Evolutionary conservation across 371 early-diverging fungal species (phyloP).

Genomic region (Syncephalastrum contaminatum): DNA sequence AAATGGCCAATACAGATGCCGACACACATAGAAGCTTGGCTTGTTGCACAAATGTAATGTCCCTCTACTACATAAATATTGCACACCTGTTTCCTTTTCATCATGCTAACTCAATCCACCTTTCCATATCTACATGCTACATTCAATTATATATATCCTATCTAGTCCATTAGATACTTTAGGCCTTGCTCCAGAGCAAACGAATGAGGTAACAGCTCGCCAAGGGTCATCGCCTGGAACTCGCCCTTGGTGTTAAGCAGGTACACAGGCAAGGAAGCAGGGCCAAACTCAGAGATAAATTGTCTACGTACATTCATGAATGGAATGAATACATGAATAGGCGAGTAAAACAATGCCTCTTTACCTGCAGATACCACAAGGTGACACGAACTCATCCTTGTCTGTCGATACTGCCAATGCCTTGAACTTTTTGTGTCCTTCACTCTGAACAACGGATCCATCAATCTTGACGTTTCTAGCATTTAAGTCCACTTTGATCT

Average conservation of each 20-base stretch:
- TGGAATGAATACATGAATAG: background rate
- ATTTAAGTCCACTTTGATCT: conserved; percentile 8
- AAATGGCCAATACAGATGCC: too few species aligned
- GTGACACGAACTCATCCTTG: conserved; percentile 56
- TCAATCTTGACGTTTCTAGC: background rate
- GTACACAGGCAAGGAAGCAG: conserved; percentile 55
- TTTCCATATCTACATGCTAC: too few species aligned
- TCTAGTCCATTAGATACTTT: conserved; percentile 14
- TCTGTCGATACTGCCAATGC: conserved; percentile 69
- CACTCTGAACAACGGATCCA: conserved; percentile 40
- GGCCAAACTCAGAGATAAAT: conserved; percentile 78
- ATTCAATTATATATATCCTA: too few species aligned
- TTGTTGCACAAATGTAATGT: too few species aligned
- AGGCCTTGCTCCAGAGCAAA: conserved; percentile 59
- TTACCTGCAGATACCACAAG: conserved; percentile 82
- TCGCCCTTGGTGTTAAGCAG: conserved; percentile 57
- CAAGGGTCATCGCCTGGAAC: conserved; percentile 41
- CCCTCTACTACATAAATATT: too few species aligned
- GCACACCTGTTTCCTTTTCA: too few species aligned
- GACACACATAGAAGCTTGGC: too few species aligned
- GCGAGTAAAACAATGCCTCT: background rate
- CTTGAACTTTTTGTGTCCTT: conserved; percentile 65
- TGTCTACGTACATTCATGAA: conserved; percentile 43
- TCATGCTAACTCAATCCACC: too few species aligned
- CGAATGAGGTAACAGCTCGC: conserved; percentile 61